A percentile compares a stretch with the other conserved stretches of the same genome.
phyloP scores from a whole-genome alignment of 2,329 filamentous ascomycete species.

The Colletotrichum tropicicola region DNA sequence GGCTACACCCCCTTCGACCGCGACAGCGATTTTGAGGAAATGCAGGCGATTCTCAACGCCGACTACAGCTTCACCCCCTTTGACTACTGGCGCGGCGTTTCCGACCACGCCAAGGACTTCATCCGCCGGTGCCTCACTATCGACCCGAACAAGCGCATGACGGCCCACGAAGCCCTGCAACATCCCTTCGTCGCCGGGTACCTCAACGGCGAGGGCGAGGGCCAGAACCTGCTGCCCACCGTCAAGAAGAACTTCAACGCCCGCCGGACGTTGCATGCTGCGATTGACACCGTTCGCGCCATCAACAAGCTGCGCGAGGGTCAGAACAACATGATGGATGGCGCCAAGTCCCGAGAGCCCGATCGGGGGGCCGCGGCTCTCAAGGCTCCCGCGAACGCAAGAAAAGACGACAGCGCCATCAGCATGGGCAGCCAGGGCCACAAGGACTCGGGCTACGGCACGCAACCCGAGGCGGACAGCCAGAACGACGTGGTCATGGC shows the following conservation, averaged over 20 bases:
- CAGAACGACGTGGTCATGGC: slow-evolving; percentile 58
- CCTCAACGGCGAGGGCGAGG: slow-evolving; percentile 54
- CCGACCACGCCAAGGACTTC: slow-evolving; percentile 86
- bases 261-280: slow-evolving; percentile 72
- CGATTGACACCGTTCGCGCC: slow-evolving; percentile 75
- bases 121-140: slow-evolving; percentile 92
- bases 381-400: slow-evolving; percentile 37
- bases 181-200: slow-evolving; percentile 71
- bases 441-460: slow-evolving; percentile 61
- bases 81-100: slow-evolving; percentile 97
- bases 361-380: slow-evolving; percentile 41
- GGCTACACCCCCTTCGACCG: slow-evolving; percentile 98
- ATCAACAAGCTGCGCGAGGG: slow-evolving; percentile 77
- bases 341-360: slow-evolving; percentile 62
- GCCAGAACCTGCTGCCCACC: slow-evolving; percentile 71
- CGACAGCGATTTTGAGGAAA: slow-evolving; percentile 97
- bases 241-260: slow-evolving; percentile 82
- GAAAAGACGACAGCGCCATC: slow-evolving; percentile 57
- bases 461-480: slow-evolving; percentile 43
- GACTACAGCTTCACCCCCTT: slow-evolving; percentile 95
- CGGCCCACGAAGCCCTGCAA: slow-evolving; percentile 80
- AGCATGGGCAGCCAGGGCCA: slow-evolving; percentile 42
- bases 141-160: slow-evolving; percentile 87
- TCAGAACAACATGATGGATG: slow-evolving; percentile 69
- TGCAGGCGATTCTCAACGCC: slow-evolving; percentile 97